Percentiles rank a stretch among this genome's conserved stretches.
phyloP scores from a whole-genome alignment of 495 filamentous ascomycete species.

The Neurospora sp. region DNA sequence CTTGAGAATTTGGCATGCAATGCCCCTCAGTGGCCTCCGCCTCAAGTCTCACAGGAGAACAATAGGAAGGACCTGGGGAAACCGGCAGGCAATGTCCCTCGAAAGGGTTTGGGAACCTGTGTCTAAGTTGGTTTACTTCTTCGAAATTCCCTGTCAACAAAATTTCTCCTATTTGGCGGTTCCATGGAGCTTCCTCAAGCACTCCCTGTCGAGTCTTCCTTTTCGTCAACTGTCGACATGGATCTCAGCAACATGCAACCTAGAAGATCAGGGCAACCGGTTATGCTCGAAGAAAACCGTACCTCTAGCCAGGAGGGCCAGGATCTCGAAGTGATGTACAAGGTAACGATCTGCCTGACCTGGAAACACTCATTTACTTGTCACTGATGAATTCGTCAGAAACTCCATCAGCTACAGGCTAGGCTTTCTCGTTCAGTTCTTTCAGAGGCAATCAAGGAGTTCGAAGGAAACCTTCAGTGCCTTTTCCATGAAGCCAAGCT shows the following conservation, averaged over 20 bases:
- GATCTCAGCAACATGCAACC: not conserved
- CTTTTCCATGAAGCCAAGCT: slow-evolving; percentile 2
- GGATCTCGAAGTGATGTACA: not conserved
- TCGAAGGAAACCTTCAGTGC: slow-evolving; percentile 3
- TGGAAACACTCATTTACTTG: not conserved
- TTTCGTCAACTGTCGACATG: not conserved
- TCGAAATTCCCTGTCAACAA: not conserved
- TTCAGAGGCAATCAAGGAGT: slow-evolving; percentile 3
- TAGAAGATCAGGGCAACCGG: not conserved
- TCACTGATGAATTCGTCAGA: not conserved
- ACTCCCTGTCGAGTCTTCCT: not conserved
- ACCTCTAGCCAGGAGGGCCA: not conserved
- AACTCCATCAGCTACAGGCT: not conserved
- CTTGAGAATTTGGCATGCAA: not conserved
- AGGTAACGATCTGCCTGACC: not conserved
- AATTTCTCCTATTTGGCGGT: not conserved
- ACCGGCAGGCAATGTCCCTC: too few species aligned
- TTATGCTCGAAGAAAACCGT: not conserved
- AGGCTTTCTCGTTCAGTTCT: not conserved
- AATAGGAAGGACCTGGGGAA: not conserved
- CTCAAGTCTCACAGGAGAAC: not conserved
- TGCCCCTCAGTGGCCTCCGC: too few species aligned
- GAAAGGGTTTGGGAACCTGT: not conserved
- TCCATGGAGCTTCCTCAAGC: not conserved
- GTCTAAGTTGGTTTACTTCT: not conserved